Evolutionary conservation across 257 asterid species (phyloP), one percentile per base, ranked within the genome.

Genomic region (Scutellaria galericulata): DNA sequence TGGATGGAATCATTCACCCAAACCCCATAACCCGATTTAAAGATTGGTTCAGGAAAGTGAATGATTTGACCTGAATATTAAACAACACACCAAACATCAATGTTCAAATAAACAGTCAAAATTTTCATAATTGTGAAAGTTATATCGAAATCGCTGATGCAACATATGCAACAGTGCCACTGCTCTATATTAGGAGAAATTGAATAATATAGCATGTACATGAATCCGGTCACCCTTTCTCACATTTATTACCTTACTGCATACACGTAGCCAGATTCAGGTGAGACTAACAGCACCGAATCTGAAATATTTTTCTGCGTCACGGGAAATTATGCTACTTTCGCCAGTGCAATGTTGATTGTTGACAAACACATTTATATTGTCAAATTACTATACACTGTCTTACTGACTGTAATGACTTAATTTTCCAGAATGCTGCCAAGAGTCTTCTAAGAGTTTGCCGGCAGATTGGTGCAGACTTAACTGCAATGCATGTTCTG

Each of bases 401-500:
- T 46, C 73, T 48, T 76, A 57, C 46, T 80, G 62, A 72, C 71
- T 59, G 48, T 54, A 41, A 40, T 80, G 71, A 66, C 64, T 72
- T 75, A 13, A 59, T 80, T 73, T 85, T 65, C 81, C 86, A 94
- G 99, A 84, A 79, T 67, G 88, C 95, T 74, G 93, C 96, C 66
- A 88, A 81, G 78, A 84, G 90, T 83, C 18, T 18, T 24, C 27
- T 92, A 77, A 86, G 84, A 76, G 86, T 89, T 75, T 94, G 95
- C 83, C 92, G 81, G 87, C 93, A 83, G 82, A 88, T 94, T 77
- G 99, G 99, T 67, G 87, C 97, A 47, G 96, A 88, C 71, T 84
- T 84, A 83, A 89, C 98, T 57, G 88, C 86, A 67, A 47, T 75
- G 77, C 91, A 83, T 77, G 89, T 94, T 85, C 88, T 94, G 74